Evolutionary conservation across 805 yeast species (phyloP).

Genomic region (Brettanomyces sp.): DNA sequence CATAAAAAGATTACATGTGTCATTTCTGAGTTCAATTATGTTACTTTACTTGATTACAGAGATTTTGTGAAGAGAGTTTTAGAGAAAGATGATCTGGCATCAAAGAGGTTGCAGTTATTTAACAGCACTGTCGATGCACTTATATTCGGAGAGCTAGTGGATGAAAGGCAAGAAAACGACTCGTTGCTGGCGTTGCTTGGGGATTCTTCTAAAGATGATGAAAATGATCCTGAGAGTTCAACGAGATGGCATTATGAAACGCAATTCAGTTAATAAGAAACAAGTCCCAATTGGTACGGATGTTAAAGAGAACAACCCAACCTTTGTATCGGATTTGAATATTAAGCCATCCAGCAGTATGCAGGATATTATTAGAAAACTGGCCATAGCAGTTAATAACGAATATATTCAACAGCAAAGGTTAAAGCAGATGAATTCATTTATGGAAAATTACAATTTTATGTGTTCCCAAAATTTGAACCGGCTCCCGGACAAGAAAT

Average conservation of each 20-base stretch:
- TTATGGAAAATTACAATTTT: conserved; percentile 39
- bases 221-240: conserved; percentile 9
- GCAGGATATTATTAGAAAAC: conserved; percentile 43
- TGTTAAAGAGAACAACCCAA: conserved; percentile 11
- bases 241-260: too few species aligned
- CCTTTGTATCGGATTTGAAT: conserved; percentile 50
- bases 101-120: conserved; percentile 22
- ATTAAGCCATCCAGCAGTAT: conserved; percentile 48
- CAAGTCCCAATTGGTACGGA: not conserved
- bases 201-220: conserved; percentile 18
- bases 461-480: too few species aligned
- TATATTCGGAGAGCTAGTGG: conserved; percentile 27
- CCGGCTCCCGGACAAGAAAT: too few species aligned
- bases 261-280: too few species aligned
- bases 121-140: conserved; percentile 27
- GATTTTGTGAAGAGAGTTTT: conserved; percentile 14
- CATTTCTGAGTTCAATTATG: conserved; percentile 63
- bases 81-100: conserved; percentile 19
- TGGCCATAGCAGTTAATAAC: conserved; percentile 46
- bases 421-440: conserved; percentile 43
- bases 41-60: conserved; percentile 30
- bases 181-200: conserved; percentile 17
- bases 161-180: conserved; percentile 20
- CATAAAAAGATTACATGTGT: conserved; percentile 83
- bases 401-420: conserved; percentile 52